phyloP scores from a whole-genome alignment of 2,329 filamentous ascomycete genomes.

The Pseudogymnoascus verrucosus region DNA sequence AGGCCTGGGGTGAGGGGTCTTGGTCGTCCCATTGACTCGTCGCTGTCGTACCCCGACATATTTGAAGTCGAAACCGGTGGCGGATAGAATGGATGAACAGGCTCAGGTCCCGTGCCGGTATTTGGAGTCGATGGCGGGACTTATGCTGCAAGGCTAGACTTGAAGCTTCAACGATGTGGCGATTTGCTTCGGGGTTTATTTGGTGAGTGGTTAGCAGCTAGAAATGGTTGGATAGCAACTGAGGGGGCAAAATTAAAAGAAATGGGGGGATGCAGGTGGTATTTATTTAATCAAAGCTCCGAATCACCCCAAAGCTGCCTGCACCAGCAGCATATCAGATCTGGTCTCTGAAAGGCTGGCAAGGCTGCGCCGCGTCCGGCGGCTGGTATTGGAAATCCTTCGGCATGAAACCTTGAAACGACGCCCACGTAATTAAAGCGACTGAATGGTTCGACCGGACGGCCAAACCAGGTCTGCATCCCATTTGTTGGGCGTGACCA shows the following conservation, averaged over 20 bases:
- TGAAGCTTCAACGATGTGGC: neutral
- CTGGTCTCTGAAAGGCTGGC: neutral
- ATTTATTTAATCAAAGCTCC: neutral
- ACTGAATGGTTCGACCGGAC: neutral
- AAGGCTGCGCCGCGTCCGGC: neutral
- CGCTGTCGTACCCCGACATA: neutral
- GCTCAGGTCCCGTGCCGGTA: neutral
- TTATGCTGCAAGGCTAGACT: neutral
- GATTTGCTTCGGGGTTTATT: neutral
- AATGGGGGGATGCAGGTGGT: neutral
- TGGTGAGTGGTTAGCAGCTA: neutral
- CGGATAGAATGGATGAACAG: neutral
- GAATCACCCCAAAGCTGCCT: neutral
- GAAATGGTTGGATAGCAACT: neutral
- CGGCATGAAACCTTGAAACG: neutral
- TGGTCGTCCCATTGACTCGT: neutral
- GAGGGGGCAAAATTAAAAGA: neutral
- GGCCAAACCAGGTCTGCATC: neutral
- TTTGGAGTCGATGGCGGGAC: neutral
- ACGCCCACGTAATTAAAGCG: neutral
- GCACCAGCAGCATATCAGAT: neutral
- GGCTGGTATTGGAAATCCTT: neutral
- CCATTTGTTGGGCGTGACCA: neutral
- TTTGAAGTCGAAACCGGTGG: neutral
- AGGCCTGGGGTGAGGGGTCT: neutral